Base-by-base conservation (phyloP, 495 filamentous ascomycete genomes). In the Daldinia concentrica region DNA sequence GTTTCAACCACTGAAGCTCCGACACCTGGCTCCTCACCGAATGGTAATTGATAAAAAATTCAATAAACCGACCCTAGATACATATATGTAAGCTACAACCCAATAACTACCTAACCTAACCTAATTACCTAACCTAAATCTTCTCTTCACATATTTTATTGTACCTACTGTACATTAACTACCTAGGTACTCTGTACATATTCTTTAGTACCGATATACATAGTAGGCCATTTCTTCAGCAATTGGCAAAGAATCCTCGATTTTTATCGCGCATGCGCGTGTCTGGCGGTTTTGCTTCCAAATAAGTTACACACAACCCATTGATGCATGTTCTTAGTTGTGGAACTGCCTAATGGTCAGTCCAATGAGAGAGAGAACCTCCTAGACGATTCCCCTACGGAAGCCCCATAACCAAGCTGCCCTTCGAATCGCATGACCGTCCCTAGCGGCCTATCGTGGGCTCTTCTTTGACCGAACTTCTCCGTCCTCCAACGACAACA, bases 341-440 rank as follows among this genome's bases (percentile, higher is more conserved):
- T 73, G 70, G 70, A 73, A 73, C 70, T 73, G 2, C 22, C 24
- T 51, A 19, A 30, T 30, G 26, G 19, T 41, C 56, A 39, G 48
- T 17, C 70, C 70, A 73, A 73, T 73, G 52, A 68, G 50, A 64
- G 6, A 14, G 15, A 36, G 17, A 67, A 17, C 22, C 58, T 37
- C 50, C 60, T 22, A 41, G 24, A 27, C 22, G 15, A 37, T 56
- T 65, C 61, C 36, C 34, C n/a, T 52, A 43, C 48, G 19, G 17
- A 52, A 63, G 64, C 59, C 63, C 69, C 69, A 72, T 72, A 68
- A 72, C 59, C 69, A 67, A 45, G 27, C 63, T 59, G 7, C 36
- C 43, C 61, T 29, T 69, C 66, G 36, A 73, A 73, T 68, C 70
- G 64, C 65, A 64, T 73, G 70, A 73, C 60, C 70, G 24, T 30